A percentile compares a stretch with the other conserved stretches of the same genome.
These are phyloP conservation scores for Nematocida sp. DNA, from an alignment of 371 early-diverging fungal species.

Conservation along the genomic window DNA sequence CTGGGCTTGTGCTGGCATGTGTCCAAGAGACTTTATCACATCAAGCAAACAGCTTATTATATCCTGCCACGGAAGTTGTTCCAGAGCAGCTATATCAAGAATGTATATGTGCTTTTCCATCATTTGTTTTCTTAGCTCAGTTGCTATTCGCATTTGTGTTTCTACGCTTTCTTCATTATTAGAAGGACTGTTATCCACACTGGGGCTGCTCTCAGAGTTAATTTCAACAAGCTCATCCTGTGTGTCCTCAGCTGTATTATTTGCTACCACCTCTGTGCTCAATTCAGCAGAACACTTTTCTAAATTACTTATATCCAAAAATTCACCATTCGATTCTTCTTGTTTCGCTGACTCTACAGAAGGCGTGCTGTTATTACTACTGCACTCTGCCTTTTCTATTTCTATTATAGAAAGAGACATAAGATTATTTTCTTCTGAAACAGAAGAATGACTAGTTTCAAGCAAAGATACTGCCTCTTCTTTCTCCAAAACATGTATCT, in stretches of 20 bases:
- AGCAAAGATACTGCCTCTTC: neutral
- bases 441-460: neutral
- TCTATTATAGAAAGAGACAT: neutral
- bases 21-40: neutral
- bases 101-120: slow-evolving; percentile 7
- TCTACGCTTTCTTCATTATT: neutral
- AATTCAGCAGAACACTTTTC: too few species aligned
- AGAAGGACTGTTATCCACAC: too few species aligned
- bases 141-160: neutral
- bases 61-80: neutral
- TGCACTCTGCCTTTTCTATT: neutral
- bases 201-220: neutral
- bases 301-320: too few species aligned
- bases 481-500: neutral
- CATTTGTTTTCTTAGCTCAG: slow-evolving; percentile 6
- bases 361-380: neutral
- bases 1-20: neutral
- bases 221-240: neutral
- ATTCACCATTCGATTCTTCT: neutral
- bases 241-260: too few species aligned
- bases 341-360: neutral
- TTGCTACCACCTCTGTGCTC: too few species aligned
- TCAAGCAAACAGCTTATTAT: slow-evolving; percentile 22
- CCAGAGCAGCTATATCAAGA: neutral
- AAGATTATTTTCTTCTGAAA: neutral